phyloP scores from a whole-genome alignment of 305 asterid species.

The Rubia peregrina region DNA sequence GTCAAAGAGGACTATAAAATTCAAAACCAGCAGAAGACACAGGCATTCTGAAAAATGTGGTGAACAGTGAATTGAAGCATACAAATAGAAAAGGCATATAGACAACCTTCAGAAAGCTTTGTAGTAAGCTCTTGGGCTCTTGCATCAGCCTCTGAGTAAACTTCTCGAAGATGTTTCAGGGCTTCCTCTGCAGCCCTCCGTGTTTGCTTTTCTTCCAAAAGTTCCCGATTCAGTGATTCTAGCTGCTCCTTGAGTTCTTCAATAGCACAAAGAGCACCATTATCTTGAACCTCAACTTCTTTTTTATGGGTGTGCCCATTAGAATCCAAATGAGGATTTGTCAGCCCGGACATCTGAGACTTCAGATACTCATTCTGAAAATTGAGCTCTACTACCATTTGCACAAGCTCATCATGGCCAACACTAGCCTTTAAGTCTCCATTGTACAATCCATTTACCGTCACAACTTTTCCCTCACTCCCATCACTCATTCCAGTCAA shows the following conservation, averaged over 20 bases:
- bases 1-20: constrained; percentile 11
- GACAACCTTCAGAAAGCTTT: constrained; percentile 91
- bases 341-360: constrained; percentile 62
- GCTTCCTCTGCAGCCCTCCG: constrained; percentile 88
- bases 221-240: constrained; percentile 58
- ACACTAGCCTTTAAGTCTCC: constrained; percentile 22
- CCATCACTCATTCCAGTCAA: constrained; percentile 25
- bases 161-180: constrained; percentile 68
- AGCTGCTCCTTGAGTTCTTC: constrained; percentile 50
- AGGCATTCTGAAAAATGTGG: constrained; percentile 13
- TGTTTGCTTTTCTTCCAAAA: constrained; percentile 81
- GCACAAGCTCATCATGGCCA: constrained; percentile 52
- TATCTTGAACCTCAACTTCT: constrained; percentile 24
- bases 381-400: constrained; percentile 68
- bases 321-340: constrained; percentile 32
- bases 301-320: constrained; percentile 23
- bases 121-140: constrained; percentile 66
- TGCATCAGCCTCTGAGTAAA: constrained; percentile 67
- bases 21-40: constrained; percentile 16
- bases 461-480: constrained; percentile 25
- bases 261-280: constrained; percentile 26
- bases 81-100: constrained; percentile 19
- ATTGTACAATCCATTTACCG: constrained; percentile 39
- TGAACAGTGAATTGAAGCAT: constrained; percentile 18
- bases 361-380: constrained; percentile 85